Conservation (phyloP, 257 asterid species). For the Lycium barbarum region DNA sequence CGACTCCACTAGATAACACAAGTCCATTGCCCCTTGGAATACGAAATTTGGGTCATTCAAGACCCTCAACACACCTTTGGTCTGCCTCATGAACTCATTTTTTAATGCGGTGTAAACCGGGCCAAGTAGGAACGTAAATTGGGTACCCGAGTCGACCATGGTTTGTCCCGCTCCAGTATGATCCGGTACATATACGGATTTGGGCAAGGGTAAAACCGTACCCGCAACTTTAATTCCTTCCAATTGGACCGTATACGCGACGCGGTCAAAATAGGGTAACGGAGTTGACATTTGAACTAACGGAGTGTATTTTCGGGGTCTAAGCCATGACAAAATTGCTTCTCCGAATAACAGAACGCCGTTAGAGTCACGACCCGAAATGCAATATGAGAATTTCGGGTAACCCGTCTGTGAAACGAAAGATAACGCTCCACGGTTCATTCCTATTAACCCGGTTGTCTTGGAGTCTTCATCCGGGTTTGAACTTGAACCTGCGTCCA, state of each 20-base stretch:
- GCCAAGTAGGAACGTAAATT: conserved; percentile 86
- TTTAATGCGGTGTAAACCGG: conserved; percentile 69
- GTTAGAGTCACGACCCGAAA: conserved; percentile 68
- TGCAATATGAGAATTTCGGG: conserved; percentile 84
- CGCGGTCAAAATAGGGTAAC: conserved; percentile 84
- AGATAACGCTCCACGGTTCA: conserved; percentile 88
- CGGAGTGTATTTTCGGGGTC: conserved; percentile 77
- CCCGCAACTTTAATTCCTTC: conserved; percentile 78
- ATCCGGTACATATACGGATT: conserved; percentile 76
- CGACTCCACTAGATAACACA: conserved; percentile 77
- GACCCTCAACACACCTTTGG: conserved; percentile 47
- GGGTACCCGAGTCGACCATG: conserved; percentile 97
- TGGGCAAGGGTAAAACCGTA: conserved; percentile 60
- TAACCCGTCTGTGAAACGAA: conserved; percentile 87
- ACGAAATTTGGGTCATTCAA: conserved; percentile 74
- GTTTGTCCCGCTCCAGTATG: conserved; percentile 98
- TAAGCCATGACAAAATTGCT: conserved; percentile 60
- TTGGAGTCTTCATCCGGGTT: conserved; percentile 71
- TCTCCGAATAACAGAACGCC: conserved; percentile 78
- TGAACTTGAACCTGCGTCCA: conserved; percentile 81
- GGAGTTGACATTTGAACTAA: conserved; percentile 73
- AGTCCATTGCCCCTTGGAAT: conserved; percentile 87
- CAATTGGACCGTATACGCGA: conserved; percentile 81
- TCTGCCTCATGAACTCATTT: conserved; percentile 63
- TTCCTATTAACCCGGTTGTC: conserved; percentile 89